phyloP scores from a whole-genome alignment of 2,329 filamentous ascomycete genomes.

The Penicillium sp. region DNA sequence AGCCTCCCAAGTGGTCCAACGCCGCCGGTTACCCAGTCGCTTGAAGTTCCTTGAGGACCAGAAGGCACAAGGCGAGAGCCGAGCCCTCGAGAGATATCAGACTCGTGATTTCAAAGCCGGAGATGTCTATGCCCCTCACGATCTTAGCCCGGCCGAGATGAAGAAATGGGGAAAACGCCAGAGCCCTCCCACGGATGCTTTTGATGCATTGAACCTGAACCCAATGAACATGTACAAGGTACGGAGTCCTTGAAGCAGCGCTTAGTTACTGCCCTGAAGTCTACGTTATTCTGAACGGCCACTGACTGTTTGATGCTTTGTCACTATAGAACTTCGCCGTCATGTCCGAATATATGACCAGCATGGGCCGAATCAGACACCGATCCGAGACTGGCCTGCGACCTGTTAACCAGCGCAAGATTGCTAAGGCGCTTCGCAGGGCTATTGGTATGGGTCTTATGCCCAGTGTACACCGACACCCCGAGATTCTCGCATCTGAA shows the following conservation, averaged over 20 bases:
- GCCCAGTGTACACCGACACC: constrained; percentile 86
- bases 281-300: background rate
- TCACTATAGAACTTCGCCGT: constrained; percentile 78
- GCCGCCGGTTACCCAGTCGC: constrained; percentile 33
- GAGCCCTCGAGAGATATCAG: constrained; percentile 42
- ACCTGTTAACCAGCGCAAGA: constrained; percentile 85
- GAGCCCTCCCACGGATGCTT: constrained; percentile 63
- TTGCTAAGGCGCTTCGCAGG: constrained; percentile 88
- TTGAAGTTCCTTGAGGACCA: constrained; percentile 38
- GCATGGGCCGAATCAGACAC: constrained; percentile 81
- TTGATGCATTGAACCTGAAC: constrained; percentile 76
- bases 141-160: constrained; percentile 76
- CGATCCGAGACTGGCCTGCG: constrained; percentile 73
- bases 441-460: constrained; percentile 87
- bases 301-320: constrained; percentile 7
- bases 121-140: constrained; percentile 88
- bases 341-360: constrained; percentile 82
- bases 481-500: constrained; percentile 65
- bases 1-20: constrained; percentile 24
- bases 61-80: constrained; percentile 38
- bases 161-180: constrained; percentile 69
- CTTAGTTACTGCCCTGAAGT: background rate
- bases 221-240: constrained; percentile 88
- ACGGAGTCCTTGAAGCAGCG: constrained; percentile 22
- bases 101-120: constrained; percentile 71